Evolutionary conservation across 768 basidiomycete genomes (phyloP), one percentile per base, ranked within the genome.

Genomic region (Leccinum incarnatum): DNA sequence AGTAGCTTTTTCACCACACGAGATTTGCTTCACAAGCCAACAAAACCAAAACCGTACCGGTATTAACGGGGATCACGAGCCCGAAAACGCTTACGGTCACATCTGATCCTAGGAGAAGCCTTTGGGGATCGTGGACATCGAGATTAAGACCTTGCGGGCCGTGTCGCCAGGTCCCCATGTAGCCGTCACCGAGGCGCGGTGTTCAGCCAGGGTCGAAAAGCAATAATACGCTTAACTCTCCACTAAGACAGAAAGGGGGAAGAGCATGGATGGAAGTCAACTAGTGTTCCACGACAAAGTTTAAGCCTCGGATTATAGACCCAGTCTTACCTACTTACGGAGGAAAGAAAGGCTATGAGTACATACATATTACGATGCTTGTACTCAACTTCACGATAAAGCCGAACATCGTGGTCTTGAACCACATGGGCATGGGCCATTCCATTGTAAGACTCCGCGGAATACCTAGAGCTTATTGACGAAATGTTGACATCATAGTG

Each of bases 111-210:
- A 50, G 27, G 47, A n/a, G 21, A 54, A 27, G 36, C 27, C 32
- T 17, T 15, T 8, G 27, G 30, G 30, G 5, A 25, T 29, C 17
- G 23, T 46, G 21, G 32, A 34, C 29, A 9, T 14, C 9, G 49
- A 51, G 53, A 62, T 63, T 52, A 54, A 62, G 52, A 45, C 49
- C 53, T 55, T 48, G 42, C 34, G 47, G 29, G 17, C 17, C 25
- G 14, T 34, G 27, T 32, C 52, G 12, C 19, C 27, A 30, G 14
- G n/a, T 25, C 47, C 46, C 10, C 49, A 19, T 42, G 40, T 42
- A 42, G 27, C 27, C 2, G 21, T 47, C 55, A 46, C 19, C 34
- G 27, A 51, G 53, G 52, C 32, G 15, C 32, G 27, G 42, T 19
- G 36, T 5, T 12, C 21, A 40, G 5, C 29, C 46, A 48, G 52